Evolutionary conservation across 352 stramenopile genomes (phyloP).

Genomic region (Phytophthora cryptogea): DNA sequence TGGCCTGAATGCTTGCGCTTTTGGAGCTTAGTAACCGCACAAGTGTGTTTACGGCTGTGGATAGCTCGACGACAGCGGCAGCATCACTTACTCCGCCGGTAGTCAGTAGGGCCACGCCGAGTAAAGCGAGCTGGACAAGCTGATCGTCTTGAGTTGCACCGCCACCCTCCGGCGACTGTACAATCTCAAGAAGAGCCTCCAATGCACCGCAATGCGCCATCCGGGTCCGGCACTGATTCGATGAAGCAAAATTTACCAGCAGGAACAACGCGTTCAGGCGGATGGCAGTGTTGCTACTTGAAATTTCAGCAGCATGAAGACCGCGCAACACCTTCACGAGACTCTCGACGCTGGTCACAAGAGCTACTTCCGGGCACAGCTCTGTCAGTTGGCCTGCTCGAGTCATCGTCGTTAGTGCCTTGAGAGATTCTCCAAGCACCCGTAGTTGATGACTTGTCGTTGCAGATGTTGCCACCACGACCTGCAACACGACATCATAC

Average conservation of each 20-base stretch:
- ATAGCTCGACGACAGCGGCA: slow-evolving; percentile 38
- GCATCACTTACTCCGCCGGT: slow-evolving; percentile 39
- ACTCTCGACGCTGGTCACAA: slow-evolving; percentile 45
- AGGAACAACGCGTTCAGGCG: slow-evolving; percentile 65
- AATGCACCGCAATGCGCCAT: slow-evolving; percentile 57
- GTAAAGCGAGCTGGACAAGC: slow-evolving; percentile 59
- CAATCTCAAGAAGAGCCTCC: slow-evolving; percentile 36
- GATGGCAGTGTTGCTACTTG: slow-evolving; percentile 30
- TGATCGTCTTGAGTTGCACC: slow-evolving; percentile 49
- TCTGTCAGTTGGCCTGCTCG: slow-evolving; percentile 29
- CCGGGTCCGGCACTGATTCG: slow-evolving; percentile 35
- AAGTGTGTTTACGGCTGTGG: slow-evolving; percentile 41
- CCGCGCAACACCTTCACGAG: slow-evolving; percentile 49
- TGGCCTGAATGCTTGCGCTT: slow-evolving; percentile 63
- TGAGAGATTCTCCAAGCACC: slow-evolving; percentile 52
- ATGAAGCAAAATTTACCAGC: slow-evolving; percentile 72
- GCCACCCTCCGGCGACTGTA: slow-evolving; percentile 16
- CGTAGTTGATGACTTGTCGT: slow-evolving; percentile 23
- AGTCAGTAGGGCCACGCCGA: slow-evolving; percentile 71
- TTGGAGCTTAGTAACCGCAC: slow-evolving; percentile 54
- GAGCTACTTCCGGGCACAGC: slow-evolving; percentile 42
- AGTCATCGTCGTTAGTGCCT: slow-evolving; percentile 58
- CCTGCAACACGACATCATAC: slow-evolving; percentile 63
- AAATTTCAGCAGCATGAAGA: slow-evolving; percentile 8
- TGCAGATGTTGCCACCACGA: slow-evolving; percentile 38